Conservation (phyloP, 345 rosid species). For the Ricinus communis region DNA sequence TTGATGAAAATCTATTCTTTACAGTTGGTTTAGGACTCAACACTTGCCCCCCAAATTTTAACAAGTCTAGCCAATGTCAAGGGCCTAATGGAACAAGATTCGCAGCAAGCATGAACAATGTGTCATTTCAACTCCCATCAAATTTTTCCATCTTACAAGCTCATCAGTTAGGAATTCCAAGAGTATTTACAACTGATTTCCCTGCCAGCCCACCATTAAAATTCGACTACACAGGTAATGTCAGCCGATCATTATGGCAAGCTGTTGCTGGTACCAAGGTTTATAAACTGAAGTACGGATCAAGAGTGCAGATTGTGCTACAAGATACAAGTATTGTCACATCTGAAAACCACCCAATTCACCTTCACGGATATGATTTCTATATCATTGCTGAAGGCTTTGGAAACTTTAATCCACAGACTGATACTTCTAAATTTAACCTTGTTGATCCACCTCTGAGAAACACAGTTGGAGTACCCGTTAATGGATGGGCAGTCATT, state of each 20-base stretch:
- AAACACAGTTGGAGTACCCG: constrained; percentile 40
- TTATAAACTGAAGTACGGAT: constrained; percentile 27
- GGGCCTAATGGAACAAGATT: constrained; percentile 38
- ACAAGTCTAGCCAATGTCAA: constrained; percentile 25
- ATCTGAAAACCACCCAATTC: constrained; percentile 46
- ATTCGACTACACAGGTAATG: constrained; percentile 40
- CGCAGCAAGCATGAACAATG: constrained; percentile 51
- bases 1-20: constrained; percentile 26
- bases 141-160: constrained; percentile 43
- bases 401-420: constrained; percentile 40
- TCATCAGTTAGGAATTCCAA: constrained; percentile 28
- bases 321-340: constrained; percentile 44
- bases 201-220: constrained; percentile 36
- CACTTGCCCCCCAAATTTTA: constrained; percentile 25
- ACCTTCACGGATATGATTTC: constrained; percentile 49
- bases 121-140: constrained; percentile 37
- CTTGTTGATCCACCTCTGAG: constrained; percentile 40
- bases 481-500: constrained; percentile 44
- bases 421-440: constrained; percentile 35
- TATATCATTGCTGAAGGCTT: constrained; percentile 44
- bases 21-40: constrained; percentile 31
- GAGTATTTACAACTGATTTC: constrained; percentile 37
- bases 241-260: constrained; percentile 19
- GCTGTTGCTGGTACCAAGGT: constrained; percentile 29
- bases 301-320: constrained; percentile 36